Base-by-base conservation (phyloP, 2,329 filamentous ascomycete genomes). In the Penicillium sp. region DNA sequence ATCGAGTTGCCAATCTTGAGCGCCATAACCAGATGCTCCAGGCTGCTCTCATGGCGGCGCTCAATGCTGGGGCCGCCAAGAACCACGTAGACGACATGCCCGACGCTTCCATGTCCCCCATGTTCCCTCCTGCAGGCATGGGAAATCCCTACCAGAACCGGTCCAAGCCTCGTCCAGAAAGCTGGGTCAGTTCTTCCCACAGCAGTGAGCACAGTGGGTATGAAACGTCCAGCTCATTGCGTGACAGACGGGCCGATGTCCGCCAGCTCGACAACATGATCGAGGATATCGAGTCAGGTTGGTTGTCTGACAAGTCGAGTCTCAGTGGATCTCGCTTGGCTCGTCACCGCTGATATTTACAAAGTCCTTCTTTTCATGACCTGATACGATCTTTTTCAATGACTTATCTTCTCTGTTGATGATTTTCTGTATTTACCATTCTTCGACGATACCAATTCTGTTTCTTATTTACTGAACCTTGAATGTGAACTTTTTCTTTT, bases 1-100 rank as follows among this genome's bases (percentile, higher is more conserved):
- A 63, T 13, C 67, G 68, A 13, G 61, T 72, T 28, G 60, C 64
- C 7, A 61, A 66, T 18, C 63, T 72, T 6, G 69, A 72, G 46
- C 67, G 66, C 11, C 69, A 72, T 41, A 72, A 72, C 53, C 66
- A 66, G 44, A 62, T 71, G 42, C 65, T 72, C 9, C 69, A 70
- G 28, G 69, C 69, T 5, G 69, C 69, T 27, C 62, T 72, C 8
- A 51, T 70, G 26, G 68, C 69, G 1, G 68, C 69, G 5, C 53
- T 72, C 23, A 67, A 71, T 42, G 64, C 64, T 5, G 66, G 67
- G 7, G 14, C 16, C 6, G 60, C 59, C 24, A 68, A 66, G 34
- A 60, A 58, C 14, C 60, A 61, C 31, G 44, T 62, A 3, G 60
- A 64, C 7, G 53, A 56, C 31, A 41, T 66, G 16, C 52, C 56